Evolutionary conservation across 768 basidiomycete species (phyloP).

Genomic region (Rhizopogon salebrosus): DNA sequence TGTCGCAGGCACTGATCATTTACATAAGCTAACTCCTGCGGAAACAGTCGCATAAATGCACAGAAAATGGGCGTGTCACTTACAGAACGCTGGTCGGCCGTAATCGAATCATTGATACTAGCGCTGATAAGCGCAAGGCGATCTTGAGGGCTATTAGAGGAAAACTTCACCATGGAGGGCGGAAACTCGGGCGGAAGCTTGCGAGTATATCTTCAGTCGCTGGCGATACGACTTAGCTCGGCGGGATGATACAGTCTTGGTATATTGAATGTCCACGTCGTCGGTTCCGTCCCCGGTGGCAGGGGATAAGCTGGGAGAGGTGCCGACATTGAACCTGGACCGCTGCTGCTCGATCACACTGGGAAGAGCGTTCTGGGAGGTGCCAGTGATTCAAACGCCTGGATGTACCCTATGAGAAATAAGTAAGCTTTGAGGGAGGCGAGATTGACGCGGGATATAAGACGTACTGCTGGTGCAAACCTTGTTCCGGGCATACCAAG

Average conservation of each 20-base stretch:
- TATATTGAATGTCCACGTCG: too few relatives aligned
- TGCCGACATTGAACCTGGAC: too few relatives aligned
- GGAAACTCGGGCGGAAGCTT: constrained; percentile 35
- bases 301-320: too few relatives aligned
- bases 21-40: constrained; percentile 34
- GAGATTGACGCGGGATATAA: background rate
- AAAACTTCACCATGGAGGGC: constrained; percentile 40
- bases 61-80: background rate
- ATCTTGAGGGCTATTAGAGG: constrained; percentile 39
- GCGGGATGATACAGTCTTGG: too few relatives aligned
- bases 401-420: constrained; percentile 63
- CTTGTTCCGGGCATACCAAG: constrained; percentile 84
- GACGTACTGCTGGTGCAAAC: constrained; percentile 87
- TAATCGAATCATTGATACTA: constrained; percentile 14
- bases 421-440: too few relatives aligned
- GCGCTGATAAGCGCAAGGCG: constrained; percentile 35
- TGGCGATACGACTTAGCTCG: constrained; percentile 40
- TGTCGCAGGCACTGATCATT: too few relatives aligned
- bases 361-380: too few relatives aligned
- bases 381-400: too few relatives aligned
- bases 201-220: constrained; percentile 45
- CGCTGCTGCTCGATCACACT: too few relatives aligned
- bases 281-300: too few relatives aligned
- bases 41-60: background rate
- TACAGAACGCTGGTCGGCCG: constrained; percentile 14